Base-by-base conservation (phyloP, 768 basidiomycete genomes). In the Phlegmacium glaucopus region DNA sequence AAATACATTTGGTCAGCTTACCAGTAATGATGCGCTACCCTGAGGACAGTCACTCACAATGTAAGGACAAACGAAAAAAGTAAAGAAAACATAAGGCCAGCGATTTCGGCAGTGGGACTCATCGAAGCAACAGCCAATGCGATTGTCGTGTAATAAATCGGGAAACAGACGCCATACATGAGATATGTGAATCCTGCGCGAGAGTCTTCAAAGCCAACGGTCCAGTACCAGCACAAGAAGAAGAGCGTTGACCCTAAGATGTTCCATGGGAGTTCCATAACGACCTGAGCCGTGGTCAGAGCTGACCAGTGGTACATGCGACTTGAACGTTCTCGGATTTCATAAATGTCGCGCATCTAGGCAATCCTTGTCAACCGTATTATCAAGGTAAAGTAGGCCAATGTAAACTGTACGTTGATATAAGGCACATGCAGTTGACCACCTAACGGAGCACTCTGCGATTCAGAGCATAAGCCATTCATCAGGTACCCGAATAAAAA, bases 191-290 rank as follows among this genome's bases (percentile, higher is more conserved):
- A 83, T 16, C 74, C 84, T 5, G 72, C 82, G 18, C 82, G 68
- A 13, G 70, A 66, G 1, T 64, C 64, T 4, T 69, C 66, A 55
- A 80, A 80, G 0, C 81, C 81, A 39, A 83, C 78, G 6, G 82
- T 81, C 78, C 79, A 85, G 63, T 75, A 86, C 83, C 83, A 87
- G 56, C 75, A 78, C 39, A 83, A 55, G 67, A 78, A 87, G 67
- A 79, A 75, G 6, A 86, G 44, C 0, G 74, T 67, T 0, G 80
- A 78, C 27, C 77, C 76, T 4, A 79, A 7, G 29, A 83, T 74
- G 49, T 83, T 82, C 77, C 78, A 82, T 1, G 82, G 82, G 1
- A 83, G 38, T 52, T 82, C 82, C 4, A 75, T 71, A 3, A 82
- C 49, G 36, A 83, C 63, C 56, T 78, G 77, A 0, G 80, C 68